A percentile compares a stretch with the other conserved stretches of the same genome.
These are phyloP conservation scores for Triticum turgidum DNA, from an alignment of 176 grass and related monocot genomes.

Conservation along the genomic window DNA sequence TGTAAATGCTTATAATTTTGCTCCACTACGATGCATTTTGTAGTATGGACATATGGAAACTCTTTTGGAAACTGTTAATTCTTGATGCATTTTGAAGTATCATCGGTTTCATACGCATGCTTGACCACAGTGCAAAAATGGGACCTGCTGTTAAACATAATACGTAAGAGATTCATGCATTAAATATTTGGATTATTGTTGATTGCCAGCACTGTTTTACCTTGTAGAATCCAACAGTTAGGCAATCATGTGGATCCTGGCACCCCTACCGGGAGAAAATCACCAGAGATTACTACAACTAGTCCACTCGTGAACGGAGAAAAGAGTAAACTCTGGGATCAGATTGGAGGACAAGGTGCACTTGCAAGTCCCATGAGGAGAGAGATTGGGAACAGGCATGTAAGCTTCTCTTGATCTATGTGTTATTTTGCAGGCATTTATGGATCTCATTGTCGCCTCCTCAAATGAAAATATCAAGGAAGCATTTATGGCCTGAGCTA, in stretches of 20 bases:
- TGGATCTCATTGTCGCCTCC: neutral
- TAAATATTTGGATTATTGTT: constrained; percentile 1
- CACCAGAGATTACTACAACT: constrained; percentile 40
- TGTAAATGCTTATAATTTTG: neutral
- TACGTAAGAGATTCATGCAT: neutral
- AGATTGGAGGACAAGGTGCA: constrained; percentile 51
- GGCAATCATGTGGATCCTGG: constrained; percentile 46
- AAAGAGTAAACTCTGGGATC: constrained; percentile 50
- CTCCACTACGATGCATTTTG: neutral
- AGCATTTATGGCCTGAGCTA: neutral
- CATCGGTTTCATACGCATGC: neutral
- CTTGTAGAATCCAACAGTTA: constrained; percentile 59
- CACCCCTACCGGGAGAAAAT: constrained; percentile 36
- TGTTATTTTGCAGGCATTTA: neutral
- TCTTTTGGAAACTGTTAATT: neutral
- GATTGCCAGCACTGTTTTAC: constrained; percentile 23
- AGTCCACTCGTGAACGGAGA: constrained; percentile 48
- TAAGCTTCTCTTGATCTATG: constrained; percentile 20
- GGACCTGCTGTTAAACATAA: neutral
- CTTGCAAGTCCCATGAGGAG: constrained; percentile 78
- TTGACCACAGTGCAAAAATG: neutral
- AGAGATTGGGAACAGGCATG: constrained; percentile 74
- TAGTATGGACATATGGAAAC: neutral
- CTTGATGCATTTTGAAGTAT: neutral
- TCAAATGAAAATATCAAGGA: neutral